Base-by-base conservation (phyloP, 257 asterid species). In the Nyctanthes arbortristis region DNA sequence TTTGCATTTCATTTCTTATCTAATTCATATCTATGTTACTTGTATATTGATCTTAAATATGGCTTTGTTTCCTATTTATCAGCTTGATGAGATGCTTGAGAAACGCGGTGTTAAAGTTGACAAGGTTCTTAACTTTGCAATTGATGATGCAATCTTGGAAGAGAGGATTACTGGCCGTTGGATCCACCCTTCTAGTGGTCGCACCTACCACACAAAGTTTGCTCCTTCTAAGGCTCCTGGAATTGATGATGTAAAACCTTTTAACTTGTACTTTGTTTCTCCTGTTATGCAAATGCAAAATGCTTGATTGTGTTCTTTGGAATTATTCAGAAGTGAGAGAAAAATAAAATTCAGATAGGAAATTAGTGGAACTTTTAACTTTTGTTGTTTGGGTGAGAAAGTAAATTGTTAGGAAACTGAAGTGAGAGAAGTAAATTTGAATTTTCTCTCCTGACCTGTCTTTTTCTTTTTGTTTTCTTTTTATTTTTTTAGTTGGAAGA, bases 121-220 rank as follows among this genome's bases (percentile, higher is more conserved):
- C 77, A 93, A 93, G 74, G 97, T 93, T 75, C 88, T 93, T 5
- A 93, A 90, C 82, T 93, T 93, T 80, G 96, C 97, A 36, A 87
- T 93, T 76, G 97, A 90, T 77, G 97, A 90, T 83, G 88, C 98
- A 57, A 79, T 93, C 76, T 73, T 93, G 83, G 97, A 93, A 87
- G 98, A 93, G 87, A 80, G 98, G 68, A 90, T 93, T 68, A 90
- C 97, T 63, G 96, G 96, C 22, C 96, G 98, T 24, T 93, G 98
- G 98, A 93, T 93, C 60, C 98, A 93, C 69, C 97, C 98, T 35
- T 84, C 97, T n/a, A 93, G 98, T 81, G 97, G 98, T 39, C 86
- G 97, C 61, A 68, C 88, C 27, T 93, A 93, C 82, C 97, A 93
- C 64, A 78, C 94, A 18, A 90, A 90, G 70, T 93, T 88, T 69